Conservation (phyloP, 1,284 basidiomycete species). For the Moniliella sp. region DNA sequence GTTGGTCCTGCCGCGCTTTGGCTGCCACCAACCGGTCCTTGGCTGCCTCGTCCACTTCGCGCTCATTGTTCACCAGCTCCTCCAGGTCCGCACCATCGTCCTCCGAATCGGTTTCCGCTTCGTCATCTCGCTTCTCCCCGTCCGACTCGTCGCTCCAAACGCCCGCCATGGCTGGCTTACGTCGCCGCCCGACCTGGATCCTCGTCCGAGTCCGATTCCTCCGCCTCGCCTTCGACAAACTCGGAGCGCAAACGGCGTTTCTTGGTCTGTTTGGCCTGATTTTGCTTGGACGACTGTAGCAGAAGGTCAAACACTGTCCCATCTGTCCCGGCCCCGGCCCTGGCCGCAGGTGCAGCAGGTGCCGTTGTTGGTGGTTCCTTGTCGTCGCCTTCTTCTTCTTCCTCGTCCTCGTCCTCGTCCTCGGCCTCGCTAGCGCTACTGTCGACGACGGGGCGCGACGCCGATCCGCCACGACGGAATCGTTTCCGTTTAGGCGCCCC, state of each 20-base stretch:
- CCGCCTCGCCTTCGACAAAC: slow-evolving; percentile 29
- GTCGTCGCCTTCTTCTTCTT: background rate
- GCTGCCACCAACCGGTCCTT: slow-evolving; percentile 17
- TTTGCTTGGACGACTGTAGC: background rate
- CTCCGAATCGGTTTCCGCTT: slow-evolving; percentile 13
- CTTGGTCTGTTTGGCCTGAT: too few relatives aligned
- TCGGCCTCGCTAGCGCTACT: background rate
- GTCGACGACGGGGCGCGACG: background rate
- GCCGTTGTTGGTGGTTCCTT: background rate
- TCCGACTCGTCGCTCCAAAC: slow-evolving; percentile 21
- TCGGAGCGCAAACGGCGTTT: too few relatives aligned
- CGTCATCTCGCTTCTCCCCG: slow-evolving; percentile 2
- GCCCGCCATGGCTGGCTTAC: slow-evolving; percentile 17
- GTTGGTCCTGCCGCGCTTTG: slow-evolving; percentile 13
- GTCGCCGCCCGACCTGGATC: slow-evolving; percentile 5
- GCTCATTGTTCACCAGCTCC: slow-evolving; percentile 21
- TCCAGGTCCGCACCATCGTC: slow-evolving; percentile 20
- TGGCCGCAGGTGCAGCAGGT: background rate
- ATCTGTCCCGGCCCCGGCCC: background rate
- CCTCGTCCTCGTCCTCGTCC: background rate
- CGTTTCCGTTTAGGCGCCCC: background rate
- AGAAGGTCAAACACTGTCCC: background rate
- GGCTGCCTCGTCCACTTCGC: slow-evolving; percentile 17
- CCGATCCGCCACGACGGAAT: background rate
- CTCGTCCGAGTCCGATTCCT: slow-evolving; percentile 27